Evolutionary conservation across 2,329 filamentous ascomycete species (phyloP), one percentile per base, ranked within the genome.

Genomic region (Trichoderma koningiopsis): DNA sequence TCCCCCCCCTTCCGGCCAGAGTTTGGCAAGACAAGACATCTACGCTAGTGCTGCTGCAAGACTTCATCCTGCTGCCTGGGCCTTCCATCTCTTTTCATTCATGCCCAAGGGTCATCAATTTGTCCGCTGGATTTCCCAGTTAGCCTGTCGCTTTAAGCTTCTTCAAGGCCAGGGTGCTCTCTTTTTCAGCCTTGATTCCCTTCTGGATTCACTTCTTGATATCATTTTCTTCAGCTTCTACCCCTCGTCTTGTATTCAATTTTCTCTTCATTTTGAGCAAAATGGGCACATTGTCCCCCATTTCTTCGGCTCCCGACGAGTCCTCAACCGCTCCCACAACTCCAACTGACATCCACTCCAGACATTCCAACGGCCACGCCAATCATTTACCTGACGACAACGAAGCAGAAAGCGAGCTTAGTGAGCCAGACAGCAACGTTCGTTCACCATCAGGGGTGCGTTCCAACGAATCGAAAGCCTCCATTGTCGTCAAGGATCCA

Each of bases 401-500:
- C 43, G 80, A 83, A 8, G 80, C 78, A 40, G 80, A 83, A 43
- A 81, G 79, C 71, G 83, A 84, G 29, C 78, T 87, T 16, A 86
- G 83, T 65, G 79, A 81, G 33, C 79, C 78, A 7, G 76, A 74
- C 27, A 80, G 78, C 72, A 79, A 74, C 69, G 74, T 77, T 35
- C 73, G 75, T 68, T 79, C 78, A 11, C 78, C 83, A 13, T 81
- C 82, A 8, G 81, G 79, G 55, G 76, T 70, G n/a, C 73, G 72
- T 56, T 71, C 80, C 52, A 76, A 80, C 72, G 77, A 81, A 27
- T 81, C 83, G 2, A 81, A 84, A 67, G 85, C 87, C 73, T 85
- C 87, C 74, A 87, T 87, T 59, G 79, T 87, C 8, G 85, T 87
- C 7, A 81, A 82, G 19, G 81, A 80, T 13, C 81, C 82, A 65